Evolutionary conservation across 768 basidiomycete genomes (phyloP), one percentile per base, ranked within the genome.

Genomic region (Sporobolomyces phaffii): DNA sequence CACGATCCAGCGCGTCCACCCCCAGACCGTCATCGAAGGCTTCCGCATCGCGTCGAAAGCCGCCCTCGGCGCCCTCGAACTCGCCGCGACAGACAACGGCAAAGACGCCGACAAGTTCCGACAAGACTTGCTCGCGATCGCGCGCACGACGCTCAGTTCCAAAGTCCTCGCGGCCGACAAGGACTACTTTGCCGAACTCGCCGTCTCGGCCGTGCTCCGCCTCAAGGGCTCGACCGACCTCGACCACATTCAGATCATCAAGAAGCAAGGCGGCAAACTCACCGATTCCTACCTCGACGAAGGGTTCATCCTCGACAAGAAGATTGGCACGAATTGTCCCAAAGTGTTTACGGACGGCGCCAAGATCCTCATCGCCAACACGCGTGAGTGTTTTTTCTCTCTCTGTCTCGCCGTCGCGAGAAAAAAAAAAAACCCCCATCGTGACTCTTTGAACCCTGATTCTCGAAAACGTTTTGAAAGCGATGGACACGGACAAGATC

Each of bases 401-500:
- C 31, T 56, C 40, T 24, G 29, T 31, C 44, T 44, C 43, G 31
- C 20, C 44, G 17, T 24, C 14, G 29, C 38, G 26, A 56, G n/a
- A 5, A 7, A 7, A 15, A 44, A 15, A n/a, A n/a, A n/a, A n/a
- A n/a, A n/a, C n/a, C n/a, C n/a, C n/a, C n/a, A n/a, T n/a, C n/a
- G n/a, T n/a, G n/a, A n/a, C n/a, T n/a, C n/a, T n/a, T n/a, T n/a
- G n/a, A n/a, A n/a, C n/a, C n/a, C n/a, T n/a, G n/a, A n/a, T n/a
- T n/a, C n/a, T n/a, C n/a, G n/a, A n/a, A n/a, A n/a, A n/a, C n/a
- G n/a, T n/a, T n/a, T n/a, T n/a, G n/a, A n/a, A n/a, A 93, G 92
- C 96, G 5, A 98, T 98, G 96, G 96, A 99, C 80, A 99, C 96
- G 31, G 96, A 99, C 80, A 99, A 99, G 79, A 96, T 98, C 82